Base-by-base conservation (phyloP, 1,139 yeast genomes). In the Meyerozyma athensensis region DNA sequence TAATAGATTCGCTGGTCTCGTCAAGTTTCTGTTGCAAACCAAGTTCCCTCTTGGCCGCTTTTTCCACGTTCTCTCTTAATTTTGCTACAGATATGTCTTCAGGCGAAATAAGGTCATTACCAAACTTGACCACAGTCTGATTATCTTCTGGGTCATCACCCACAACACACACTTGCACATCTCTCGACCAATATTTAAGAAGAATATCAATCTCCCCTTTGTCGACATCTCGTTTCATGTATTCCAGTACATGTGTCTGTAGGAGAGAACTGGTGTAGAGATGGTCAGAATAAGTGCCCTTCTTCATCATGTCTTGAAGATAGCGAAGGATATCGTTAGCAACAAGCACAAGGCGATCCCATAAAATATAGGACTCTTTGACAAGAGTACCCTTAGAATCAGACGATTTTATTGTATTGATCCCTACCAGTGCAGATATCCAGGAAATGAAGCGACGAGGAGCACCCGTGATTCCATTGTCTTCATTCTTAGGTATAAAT, bases 81-180 rank as follows among this genome's bases (percentile, higher is more conserved):
- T 52, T 51, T 23, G 51, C 53, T 3, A 68, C 54, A 4, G 56
- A 54, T 6, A 60, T 51, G 35, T 69, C 75, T 24, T 60, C 61
- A 2, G 54, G 58, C 2, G 56, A 44, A 1, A 67, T 45, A 1
- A 34, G 16, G 1, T 42, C 37, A 6, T 30, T 18, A 4, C 37
- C 50, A 35, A 64, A 53, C 43, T 63, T 63, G 10, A 64, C 49
- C 24, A 59, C 54, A 1, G 40, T 42, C 3, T 33, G 44, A 3
- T 43, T 50, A 7, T 50, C 49, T 4, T 24, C 28, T 6, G 13
- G 16, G 5, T 39, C 37, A 10, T 37, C 37, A 30, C 40, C 42
- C 3, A 47, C 38, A 8, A 28, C 36, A 35, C 61, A 53, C 16
- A 43, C 39, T 1, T 30, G 39, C 18, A 39, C 24, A 38, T 63